Percentiles rank a stretch among this genome's conserved stretches.
phyloP scores from a whole-genome alignment of 805 yeast species.

The Saccharomyces mikatae region DNA sequence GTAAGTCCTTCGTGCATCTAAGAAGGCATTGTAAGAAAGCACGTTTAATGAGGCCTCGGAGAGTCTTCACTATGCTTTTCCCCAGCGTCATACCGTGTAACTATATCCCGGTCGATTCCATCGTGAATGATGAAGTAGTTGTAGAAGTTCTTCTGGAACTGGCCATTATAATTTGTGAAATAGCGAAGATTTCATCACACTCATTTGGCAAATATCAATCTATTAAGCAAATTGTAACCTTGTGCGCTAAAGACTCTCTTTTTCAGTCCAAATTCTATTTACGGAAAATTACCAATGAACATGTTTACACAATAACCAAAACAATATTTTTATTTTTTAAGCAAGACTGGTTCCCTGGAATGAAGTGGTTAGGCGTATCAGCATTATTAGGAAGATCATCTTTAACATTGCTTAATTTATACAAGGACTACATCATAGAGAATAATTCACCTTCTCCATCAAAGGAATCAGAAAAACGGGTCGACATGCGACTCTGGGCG shows the following conservation, averaged over 20 bases:
- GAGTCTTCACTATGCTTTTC: slow-evolving; percentile 61
- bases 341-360: slow-evolving; percentile 54
- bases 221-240: slow-evolving; percentile 33
- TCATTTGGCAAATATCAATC: slow-evolving; percentile 38
- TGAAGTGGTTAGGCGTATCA: slow-evolving; percentile 66
- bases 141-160: slow-evolving; percentile 70
- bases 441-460: slow-evolving; percentile 48
- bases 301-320: slow-evolving; percentile 36
- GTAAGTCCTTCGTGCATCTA: slow-evolving; percentile 43
- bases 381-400: slow-evolving; percentile 50
- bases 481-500: slow-evolving; percentile 52
- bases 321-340: slow-evolving; percentile 45
- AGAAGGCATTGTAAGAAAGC: slow-evolving; percentile 39
- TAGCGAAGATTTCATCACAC: slow-evolving; percentile 42
- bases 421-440: slow-evolving; percentile 41
- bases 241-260: slow-evolving; percentile 33
- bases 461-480: slow-evolving; percentile 25
- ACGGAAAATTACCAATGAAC: slow-evolving; percentile 35
- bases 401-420: slow-evolving; percentile 44
- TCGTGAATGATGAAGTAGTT: slow-evolving; percentile 57
- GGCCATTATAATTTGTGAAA: slow-evolving; percentile 48
- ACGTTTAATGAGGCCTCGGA: slow-evolving; percentile 43
- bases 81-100: slow-evolving; percentile 60
- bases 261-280: slow-evolving; percentile 37
- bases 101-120: slow-evolving; percentile 61